Evolutionary conservation across 2,329 filamentous ascomycete species (phyloP), one percentile per base, ranked within the genome.

Genomic region (Colletotrichum navitas): DNA sequence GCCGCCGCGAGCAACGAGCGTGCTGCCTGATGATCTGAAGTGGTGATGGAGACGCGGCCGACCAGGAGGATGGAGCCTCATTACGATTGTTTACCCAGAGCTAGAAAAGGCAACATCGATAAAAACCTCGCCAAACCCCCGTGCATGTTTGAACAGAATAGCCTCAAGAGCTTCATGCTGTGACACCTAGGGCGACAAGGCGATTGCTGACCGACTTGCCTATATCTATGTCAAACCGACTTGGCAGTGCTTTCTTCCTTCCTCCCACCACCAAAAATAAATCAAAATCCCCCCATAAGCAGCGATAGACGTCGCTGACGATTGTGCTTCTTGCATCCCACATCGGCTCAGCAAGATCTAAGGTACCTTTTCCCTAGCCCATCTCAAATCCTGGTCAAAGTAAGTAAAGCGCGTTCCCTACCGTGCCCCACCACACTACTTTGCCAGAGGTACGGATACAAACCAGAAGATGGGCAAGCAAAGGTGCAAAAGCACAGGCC

Each of bases 391-490:
- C 61, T 21, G 6, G 39, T 43, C 47, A 41, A 54, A 63, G 61
- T 24, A 24, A 63, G 49, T 29, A 60, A 62, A 55, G 59, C 51
- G 66, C 60, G 59, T 64, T 69, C 32, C 45, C 60, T 63, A 39
- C 68, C 69, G 69, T 72, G 64, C 69, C 69, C 69, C 66, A 72
- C 69, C 69, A 72, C 60, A 72, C 69, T 72, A 69, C 69, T 67
- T 72, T 45, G 21, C 43, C 8, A 47, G 45, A 47, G 45, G 66
- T 47, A 32, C n/a, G n/a, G n/a, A n/a, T n/a, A n/a, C 64, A 47
- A 36, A 45, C 41, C 16, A 18, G 26, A 34, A 34, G 29, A 21
- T 36, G 65, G 59, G 54, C 66, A 39, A 71, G 65, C 68, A 68
- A 49, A 55, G 43, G 43, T 49, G 60, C 41, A 68, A 45, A 49